Evolutionary conservation across 2,329 filamentous ascomycete genomes (phyloP).

Genomic region (Hymenotorrendiella dingleyae): DNA sequence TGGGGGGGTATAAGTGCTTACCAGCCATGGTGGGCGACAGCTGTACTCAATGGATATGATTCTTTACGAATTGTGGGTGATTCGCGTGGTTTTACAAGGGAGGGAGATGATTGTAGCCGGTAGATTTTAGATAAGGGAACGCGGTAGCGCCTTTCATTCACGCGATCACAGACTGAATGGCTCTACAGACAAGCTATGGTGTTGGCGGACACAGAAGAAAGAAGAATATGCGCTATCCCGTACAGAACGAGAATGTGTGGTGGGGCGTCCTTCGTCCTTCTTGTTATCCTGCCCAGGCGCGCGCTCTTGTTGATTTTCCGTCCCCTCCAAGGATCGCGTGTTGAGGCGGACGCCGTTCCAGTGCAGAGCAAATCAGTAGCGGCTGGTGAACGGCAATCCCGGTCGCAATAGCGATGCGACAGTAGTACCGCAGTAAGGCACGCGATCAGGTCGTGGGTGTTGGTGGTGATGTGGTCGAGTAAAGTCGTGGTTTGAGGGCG

Average conservation of each 20-base stretch:
- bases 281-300: conserved; percentile 13
- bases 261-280: conserved; percentile 6
- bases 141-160: conserved; percentile 20
- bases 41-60: conserved; percentile 10
- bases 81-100: conserved; percentile 24
- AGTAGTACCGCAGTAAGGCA: not conserved
- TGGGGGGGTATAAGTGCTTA: conserved; percentile 40
- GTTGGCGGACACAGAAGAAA: conserved; percentile 10
- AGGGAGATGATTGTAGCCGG: conserved; percentile 14
- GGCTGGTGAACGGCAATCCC: not conserved
- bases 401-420: conserved; percentile 5
- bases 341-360: not conserved
- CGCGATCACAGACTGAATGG: conserved; percentile 26
- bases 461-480: conserved; percentile 1
- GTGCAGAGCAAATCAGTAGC: not conserved
- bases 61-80: conserved; percentile 20
- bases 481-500: conserved; percentile 7
- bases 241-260: not conserved
- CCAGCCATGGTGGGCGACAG: conserved; percentile 44
- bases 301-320: conserved; percentile 10
- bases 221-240: conserved; percentile 14
- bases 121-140: conserved; percentile 24
- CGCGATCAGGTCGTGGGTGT: conserved; percentile 1
- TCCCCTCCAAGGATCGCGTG: conserved; percentile 12
- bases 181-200: conserved; percentile 30